Evolutionary conservation across 2,329 filamentous ascomycete species (phyloP), one percentile per base, ranked within the genome.

Genomic region (Colletotrichum ledebouriae): DNA sequence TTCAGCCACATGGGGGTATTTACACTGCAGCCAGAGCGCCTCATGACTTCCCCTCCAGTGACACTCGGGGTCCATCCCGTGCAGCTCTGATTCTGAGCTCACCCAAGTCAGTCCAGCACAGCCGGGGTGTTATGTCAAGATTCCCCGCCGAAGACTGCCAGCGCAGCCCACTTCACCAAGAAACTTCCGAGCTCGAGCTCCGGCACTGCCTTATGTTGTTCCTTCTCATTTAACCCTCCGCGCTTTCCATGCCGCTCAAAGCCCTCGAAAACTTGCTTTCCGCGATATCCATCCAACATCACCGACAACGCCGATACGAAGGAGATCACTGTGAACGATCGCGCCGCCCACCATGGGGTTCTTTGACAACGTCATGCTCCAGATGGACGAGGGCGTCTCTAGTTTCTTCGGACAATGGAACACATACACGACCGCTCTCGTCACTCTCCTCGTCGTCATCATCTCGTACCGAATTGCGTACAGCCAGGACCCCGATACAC

Each of bases 401-500:
- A 84, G 86, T 70, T 80, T 95, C 59, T 82, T 97, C 63, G 86
- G 89, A 42, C 90, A 93, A 79, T 98, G 94, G 94, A 94, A 96
- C 78, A 80, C 87, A 72, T 92, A 92, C 82, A 93, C 93, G 34
- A 96, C 92, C 3, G 75, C 89, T 47, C 85, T 99, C 71, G 85
- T 89, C 52, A 87, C 90, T 25, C 76, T 87, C 69, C 83, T 98
- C 49, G 82, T 90, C 69, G 83, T 86, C 62, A 86, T 94, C 74
- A 79, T 95, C 64, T 85, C 90, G 65, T 94, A 93, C 79, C 87
- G 90, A 50, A 81, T 97, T 71, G 83, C 92, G 74, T 89, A 89
- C 70, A 86, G 88, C 58, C 87, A 89, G 69, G 95, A 98, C 60
- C 92, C 96, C 6, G 96, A 99, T 82, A 92, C 92, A 5, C 96